A percentile compares a stretch with the other conserved stretches of the same genome.
These are phyloP conservation scores for Lunasporangiospora selenospora DNA, from an alignment of 192 early-diverging fungal genomes.

Conservation along the genomic window DNA sequence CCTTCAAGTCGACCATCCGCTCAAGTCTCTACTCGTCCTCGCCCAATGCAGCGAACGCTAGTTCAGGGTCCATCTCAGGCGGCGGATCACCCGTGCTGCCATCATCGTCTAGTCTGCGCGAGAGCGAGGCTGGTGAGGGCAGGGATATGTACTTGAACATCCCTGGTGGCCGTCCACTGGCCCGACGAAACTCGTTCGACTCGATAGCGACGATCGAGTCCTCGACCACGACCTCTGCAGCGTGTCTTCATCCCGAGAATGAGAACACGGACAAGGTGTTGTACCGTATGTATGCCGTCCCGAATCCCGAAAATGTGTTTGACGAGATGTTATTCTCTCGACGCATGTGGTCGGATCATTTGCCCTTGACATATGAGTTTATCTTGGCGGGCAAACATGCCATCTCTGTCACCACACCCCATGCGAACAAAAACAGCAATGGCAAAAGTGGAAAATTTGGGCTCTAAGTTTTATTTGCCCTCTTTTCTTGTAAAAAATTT, in stretches of 20 bases:
- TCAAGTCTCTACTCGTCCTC: constrained; percentile 10
- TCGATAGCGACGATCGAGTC: not conserved
- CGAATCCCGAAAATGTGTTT: constrained; percentile 37
- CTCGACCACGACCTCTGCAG: constrained; percentile 15
- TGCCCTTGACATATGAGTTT: constrained; percentile 47
- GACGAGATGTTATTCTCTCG: constrained; percentile 48
- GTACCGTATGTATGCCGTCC: constrained; percentile 37
- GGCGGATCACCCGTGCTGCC: no score
- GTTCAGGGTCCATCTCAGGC: no score
- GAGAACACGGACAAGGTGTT: constrained; percentile 39
- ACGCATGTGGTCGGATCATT: constrained; percentile 42
- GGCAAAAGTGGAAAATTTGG: no score
- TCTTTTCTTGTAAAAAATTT: no score
- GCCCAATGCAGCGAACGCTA: no score
- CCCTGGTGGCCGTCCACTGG: not conserved
- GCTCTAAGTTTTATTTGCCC: no score
- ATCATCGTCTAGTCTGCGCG: not conserved
- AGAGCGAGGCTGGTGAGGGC: no score
- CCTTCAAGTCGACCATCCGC: constrained; percentile 34
- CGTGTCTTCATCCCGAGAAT: constrained; percentile 6
- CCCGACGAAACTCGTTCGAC: constrained; percentile 6
- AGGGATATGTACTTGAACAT: no score
- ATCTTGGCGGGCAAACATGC: constrained; percentile 47
- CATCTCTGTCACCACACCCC: constrained; percentile 23
- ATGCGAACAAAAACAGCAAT: not conserved